These are phyloP conservation scores for Paramecium biaurelia DNA, from an alignment of 73 alveolate genomes.

Conservation along the genomic window DNA sequence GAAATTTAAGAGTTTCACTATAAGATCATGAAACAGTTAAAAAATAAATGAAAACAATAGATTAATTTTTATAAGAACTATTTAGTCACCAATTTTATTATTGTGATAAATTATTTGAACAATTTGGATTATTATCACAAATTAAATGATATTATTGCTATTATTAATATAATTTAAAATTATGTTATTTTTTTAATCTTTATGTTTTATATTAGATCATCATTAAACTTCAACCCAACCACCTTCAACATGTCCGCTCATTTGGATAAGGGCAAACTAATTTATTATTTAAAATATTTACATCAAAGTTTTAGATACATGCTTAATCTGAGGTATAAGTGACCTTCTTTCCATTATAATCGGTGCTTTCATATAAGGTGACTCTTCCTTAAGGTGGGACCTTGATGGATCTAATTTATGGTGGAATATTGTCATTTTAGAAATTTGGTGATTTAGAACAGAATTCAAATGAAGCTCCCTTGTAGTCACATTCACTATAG, in stretches of 20 bases:
- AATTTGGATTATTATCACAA: not conserved
- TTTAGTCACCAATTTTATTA: constrained; percentile 2
- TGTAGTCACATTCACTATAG: constrained; percentile 41
- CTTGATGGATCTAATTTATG: constrained; percentile 29
- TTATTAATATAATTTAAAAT: not conserved
- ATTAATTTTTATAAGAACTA: not conserved
- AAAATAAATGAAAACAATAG: not conserved
- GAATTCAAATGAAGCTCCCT: constrained; percentile 51
- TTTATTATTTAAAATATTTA: not conserved
- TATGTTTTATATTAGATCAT: not conserved
- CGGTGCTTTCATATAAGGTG: constrained; percentile 39
- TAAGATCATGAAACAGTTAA: not conserved
- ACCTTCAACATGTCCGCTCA: constrained; percentile 32
- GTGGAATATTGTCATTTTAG: constrained; percentile 39
- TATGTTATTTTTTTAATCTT: not conserved
- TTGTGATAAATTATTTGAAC: constrained; percentile 14
- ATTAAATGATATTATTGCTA: not conserved
- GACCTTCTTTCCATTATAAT: constrained; percentile 46
- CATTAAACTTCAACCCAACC: constrained; percentile 12
- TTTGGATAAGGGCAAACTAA: not conserved
- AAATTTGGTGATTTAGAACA: constrained; percentile 50
- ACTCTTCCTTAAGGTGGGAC: constrained; percentile 53
- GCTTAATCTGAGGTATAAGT: not conserved
- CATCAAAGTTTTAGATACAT: constrained; percentile 28
- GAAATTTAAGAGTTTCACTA: not conserved